Evolutionary conservation across 441 rosid species (phyloP), one percentile per base, ranked within the genome.

Genomic region (Brassica hybrid): DNA sequence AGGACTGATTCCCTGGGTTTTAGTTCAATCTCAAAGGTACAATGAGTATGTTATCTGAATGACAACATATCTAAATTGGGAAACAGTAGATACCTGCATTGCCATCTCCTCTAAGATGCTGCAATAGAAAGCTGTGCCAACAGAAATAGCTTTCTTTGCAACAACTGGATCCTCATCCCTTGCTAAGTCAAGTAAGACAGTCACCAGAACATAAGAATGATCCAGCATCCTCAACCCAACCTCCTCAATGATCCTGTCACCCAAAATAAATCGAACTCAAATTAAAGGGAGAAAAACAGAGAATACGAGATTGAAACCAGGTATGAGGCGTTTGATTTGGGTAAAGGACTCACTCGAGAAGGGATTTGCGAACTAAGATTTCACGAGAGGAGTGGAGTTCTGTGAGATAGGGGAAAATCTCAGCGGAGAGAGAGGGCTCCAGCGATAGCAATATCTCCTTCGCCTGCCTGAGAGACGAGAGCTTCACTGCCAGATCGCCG

Each of bases 401-500:
- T 12, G 85, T 83, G 76, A 93, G 84, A 83, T 86, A 90, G 13
- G 95, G 93, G 80, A 93, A 90, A 50, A 94, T 85, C 81, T 94
- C 98, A 54, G 91, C 85, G 32, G 97, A 94, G 10, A 84, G 80
- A 69, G 97, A 83, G 18, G 97, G 86, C 36, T 90, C 94, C 66
- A 86, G 72, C 56, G 97, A 86, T 38, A 87, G 84, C n/a, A 96
- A 77, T 50, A 96, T 88, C 80, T 88, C 95, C 73, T 82, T 94
- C 69, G 89, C 92, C 86, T 94, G 98, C 70, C 86, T 87, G 12
- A 96, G 85, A 54, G 99, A 96, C 52, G 99, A 94, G 32, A 96
- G 90, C 94, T 91, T 96, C 52, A 93, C 97, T 1, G 93, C 91
- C 87, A 96, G 87, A 86, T 93, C 98, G 74, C 88, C 83, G 50